A percentile compares a stretch with the other conserved stretches of the same genome.
Conservation (phyloP, 805 yeast species). For the Kodamaea laetipori region DNA sequence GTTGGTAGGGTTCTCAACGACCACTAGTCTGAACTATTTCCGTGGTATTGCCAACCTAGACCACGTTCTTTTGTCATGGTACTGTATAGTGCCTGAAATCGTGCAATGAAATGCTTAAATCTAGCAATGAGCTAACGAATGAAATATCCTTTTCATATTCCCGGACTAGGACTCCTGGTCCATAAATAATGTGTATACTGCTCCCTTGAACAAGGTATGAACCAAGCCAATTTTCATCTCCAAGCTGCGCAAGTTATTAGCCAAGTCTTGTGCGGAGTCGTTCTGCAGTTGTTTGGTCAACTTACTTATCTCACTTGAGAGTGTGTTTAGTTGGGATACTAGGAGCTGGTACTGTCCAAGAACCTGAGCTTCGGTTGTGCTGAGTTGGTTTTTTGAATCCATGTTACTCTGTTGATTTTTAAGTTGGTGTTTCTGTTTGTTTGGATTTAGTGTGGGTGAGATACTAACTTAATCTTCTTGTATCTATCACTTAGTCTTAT, state of each 20-base stretch:
- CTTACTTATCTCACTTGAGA: constrained; percentile 35
- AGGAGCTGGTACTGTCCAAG: constrained; percentile 41
- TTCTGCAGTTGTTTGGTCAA: constrained; percentile 24
- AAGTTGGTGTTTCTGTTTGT: neutral
- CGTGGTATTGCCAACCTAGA: too few species aligned
- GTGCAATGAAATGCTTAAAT: too few species aligned
- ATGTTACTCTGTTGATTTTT: too few species aligned
- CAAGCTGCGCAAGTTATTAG: constrained; percentile 56
- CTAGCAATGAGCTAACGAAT: too few species aligned
- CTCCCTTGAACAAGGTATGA: constrained; percentile 66
- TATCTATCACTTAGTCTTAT: too few species aligned
- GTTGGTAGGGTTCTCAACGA: neutral
- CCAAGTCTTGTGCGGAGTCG: constrained; percentile 30
- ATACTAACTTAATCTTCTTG: too few species aligned
- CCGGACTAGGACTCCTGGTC: constrained; percentile 44
- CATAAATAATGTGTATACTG: constrained; percentile 64
- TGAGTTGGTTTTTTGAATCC: constrained; percentile 24
- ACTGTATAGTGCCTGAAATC: too few species aligned
- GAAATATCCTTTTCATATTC: too few species aligned
- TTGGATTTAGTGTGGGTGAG: too few species aligned
- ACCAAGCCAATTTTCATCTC: constrained; percentile 67
- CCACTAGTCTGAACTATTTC: neutral
- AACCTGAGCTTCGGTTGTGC: constrained; percentile 36
- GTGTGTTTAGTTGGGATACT: constrained; percentile 33
- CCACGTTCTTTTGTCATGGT: too few species aligned